Evolutionary conservation across 1,139 yeast species (phyloP), one percentile per base, ranked within the genome.

Genomic region (Nematodospora anomalae): DNA sequence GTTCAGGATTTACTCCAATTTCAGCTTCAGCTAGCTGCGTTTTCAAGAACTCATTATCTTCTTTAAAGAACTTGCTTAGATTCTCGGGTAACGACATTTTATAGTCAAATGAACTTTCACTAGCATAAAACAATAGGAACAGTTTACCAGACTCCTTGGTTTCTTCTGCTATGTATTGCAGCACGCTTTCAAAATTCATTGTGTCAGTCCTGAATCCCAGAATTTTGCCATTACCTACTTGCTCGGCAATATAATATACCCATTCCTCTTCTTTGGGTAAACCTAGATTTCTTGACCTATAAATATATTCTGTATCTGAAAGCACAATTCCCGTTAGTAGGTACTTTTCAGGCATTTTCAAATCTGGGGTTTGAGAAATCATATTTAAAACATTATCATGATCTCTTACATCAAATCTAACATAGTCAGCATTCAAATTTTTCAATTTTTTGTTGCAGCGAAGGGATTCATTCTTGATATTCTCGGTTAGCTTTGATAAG

Each of bases 301-400:
- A 57, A 25, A 50, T 57, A 42, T 63, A 67, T 30, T 62, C 60
- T 4, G 45, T 32, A 30, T 62, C 68, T 5, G 58, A 55, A n/a
- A 62, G 30, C 5, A 65, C 50, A 10, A 64, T 56, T 1, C 66
- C 64, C 0, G 55, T 43, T 20, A 66, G 47, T 2, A 46, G 33
- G 40, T 64, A 66, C 20, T 50, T 48, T 5, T 45, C 36, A 3
- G 58, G 57, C 4, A 37, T 30, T 4, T 41, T 42, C 3, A 49
- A 35, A n/a, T 42, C 43, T 1, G 37, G 33, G 10, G 46, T 38
- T 2, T 35, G 33, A 10, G 36, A 37, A 2, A 38, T 29, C 10
- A 32, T 37, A 4, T 45, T 37, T 23, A 53, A 33, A 7, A 65
- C 43, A 36, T 62, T 57, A 2, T 46, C 51, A 32, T 52, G 49